Evolutionary conservation across 148 eudicot species (phyloP).

Genomic region (Amaranthus hypochondriacus): DNA sequence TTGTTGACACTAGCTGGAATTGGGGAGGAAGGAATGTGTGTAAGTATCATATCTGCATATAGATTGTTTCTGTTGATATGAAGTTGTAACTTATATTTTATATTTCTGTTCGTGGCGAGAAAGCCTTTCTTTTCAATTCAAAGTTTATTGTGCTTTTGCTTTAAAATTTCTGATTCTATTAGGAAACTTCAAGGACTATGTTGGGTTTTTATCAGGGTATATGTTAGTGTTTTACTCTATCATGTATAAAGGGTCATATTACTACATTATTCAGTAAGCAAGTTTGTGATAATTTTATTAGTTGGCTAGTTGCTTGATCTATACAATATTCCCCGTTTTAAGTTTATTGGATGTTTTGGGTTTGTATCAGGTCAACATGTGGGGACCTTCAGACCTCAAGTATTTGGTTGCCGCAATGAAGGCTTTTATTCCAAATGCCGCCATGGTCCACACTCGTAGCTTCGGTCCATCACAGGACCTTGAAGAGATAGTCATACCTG

Average conservation of each 20-base stretch:
- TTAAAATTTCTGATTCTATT: too few relatives aligned
- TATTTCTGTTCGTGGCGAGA: constrained; percentile 22
- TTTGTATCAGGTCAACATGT: constrained; percentile 50
- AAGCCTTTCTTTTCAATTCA: constrained; percentile 2
- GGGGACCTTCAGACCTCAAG: constrained; percentile 85
- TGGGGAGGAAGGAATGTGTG: constrained; percentile 85
- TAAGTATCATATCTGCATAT: constrained; percentile 35
- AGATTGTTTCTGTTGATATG: constrained; percentile 11
- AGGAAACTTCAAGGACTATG: too few relatives aligned
- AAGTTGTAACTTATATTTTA: neutral
- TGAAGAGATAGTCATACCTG: constrained; percentile 30
- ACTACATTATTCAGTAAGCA: too few relatives aligned
- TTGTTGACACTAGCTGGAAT: constrained; percentile 86
- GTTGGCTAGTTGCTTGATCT: too few relatives aligned
- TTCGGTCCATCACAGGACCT: constrained; percentile 53
- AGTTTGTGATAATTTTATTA: too few relatives aligned
- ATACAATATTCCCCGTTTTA: too few relatives aligned
- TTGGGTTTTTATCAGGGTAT: too few relatives aligned
- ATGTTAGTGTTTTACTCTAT: too few relatives aligned
- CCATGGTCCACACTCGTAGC: constrained; percentile 87
- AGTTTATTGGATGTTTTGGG: too few relatives aligned
- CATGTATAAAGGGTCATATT: too few relatives aligned
- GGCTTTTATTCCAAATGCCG: constrained; percentile 85
- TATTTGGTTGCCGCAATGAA: constrained; percentile 77
- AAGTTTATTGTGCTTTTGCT: too few relatives aligned